Percentiles rank a stretch among this genome's conserved stretches.
Evolutionary conservation across 164 flowering plant species (phyloP).

Genomic region (Paratinospora sagittata): DNA sequence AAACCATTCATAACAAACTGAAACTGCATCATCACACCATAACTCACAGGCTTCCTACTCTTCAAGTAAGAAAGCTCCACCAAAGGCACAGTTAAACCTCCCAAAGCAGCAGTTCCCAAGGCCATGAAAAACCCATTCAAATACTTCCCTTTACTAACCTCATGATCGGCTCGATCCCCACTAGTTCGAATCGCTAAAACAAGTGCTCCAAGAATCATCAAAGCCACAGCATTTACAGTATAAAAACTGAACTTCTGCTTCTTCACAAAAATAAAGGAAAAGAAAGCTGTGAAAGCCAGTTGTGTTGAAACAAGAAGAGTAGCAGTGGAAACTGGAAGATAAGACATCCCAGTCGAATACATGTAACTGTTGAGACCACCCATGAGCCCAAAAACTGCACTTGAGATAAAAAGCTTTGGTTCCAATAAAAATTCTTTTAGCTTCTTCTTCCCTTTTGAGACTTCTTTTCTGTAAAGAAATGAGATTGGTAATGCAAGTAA

Average conservation of each 20-base stretch:
- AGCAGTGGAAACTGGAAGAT: neutral
- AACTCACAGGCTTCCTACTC: neutral
- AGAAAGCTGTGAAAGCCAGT: neutral
- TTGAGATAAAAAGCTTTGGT: neutral
- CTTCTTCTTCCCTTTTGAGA: neutral
- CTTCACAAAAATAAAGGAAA: neutral
- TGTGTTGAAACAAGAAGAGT: neutral
- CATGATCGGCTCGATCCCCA: neutral
- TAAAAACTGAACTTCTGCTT: neutral
- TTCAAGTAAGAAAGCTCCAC: neutral
- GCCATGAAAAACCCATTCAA: neutral
- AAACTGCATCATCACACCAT: neutral
- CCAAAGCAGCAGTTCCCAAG: too few relatives aligned
- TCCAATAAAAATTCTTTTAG: neutral
- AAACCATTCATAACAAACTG: conserved; percentile 2
- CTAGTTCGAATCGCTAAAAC: neutral
- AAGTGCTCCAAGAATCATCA: neutral
- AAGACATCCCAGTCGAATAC: neutral
- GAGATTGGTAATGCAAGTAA: neutral
- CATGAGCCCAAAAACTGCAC: neutral
- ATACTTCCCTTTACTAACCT: neutral
- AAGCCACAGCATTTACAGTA: neutral
- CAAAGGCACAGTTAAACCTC: neutral
- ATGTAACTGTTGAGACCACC: neutral
- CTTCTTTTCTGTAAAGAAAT: neutral